These are phyloP conservation scores for Coniochaeta sp. DNA, from an alignment of 2,329 filamentous ascomycete genomes.

Conservation along the genomic window DNA sequence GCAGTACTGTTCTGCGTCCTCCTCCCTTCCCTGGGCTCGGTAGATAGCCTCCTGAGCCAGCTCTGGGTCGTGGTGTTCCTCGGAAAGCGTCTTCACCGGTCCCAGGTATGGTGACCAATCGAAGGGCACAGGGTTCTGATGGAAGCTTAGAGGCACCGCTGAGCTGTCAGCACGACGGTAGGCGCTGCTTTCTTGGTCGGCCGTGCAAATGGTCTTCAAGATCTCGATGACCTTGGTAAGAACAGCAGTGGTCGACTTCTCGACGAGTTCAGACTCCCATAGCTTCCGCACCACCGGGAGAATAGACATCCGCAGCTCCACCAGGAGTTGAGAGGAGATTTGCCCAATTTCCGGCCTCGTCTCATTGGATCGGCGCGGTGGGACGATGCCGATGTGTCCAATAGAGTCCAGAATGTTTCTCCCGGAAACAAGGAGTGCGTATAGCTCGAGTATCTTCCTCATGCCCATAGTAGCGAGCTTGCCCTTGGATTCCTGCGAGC, in stretches of 20 bases:
- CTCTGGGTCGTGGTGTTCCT: conserved; percentile 47
- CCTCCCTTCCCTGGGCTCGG: conserved; percentile 63
- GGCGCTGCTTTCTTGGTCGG: conserved; percentile 66
- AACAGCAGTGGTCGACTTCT: conserved; percentile 70
- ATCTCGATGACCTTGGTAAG: conserved; percentile 78
- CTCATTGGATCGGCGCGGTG: conserved; percentile 25
- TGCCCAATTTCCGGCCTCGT: conserved; percentile 32
- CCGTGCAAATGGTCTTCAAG: conserved; percentile 67
- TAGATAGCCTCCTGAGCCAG: conserved; percentile 75
- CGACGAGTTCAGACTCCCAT: conserved; percentile 80
- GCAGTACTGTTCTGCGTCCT: conserved; percentile 68
- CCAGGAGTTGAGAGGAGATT: conserved; percentile 65
- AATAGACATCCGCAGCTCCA: conserved; percentile 77
- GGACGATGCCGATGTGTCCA: conserved; percentile 41
- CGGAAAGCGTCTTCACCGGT: conserved; percentile 18
- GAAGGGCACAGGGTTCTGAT: conserved; percentile 35
- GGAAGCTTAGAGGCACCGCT: conserved; percentile 30
- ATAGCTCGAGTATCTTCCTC: conserved; percentile 80
- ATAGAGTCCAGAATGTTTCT: conserved; percentile 76
- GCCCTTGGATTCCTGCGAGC: conserved; percentile 37
- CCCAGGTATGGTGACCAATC: conserved; percentile 33
- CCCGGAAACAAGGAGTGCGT: conserved; percentile 65
- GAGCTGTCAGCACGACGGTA: conserved; percentile 54
- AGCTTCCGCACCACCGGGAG: conserved; percentile 69
- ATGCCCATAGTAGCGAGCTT: conserved; percentile 53